Evolutionary conservation across 352 stramenopile genomes (phyloP), one percentile per base, ranked within the genome.

Genomic region (Phytophthora tentaculata): DNA sequence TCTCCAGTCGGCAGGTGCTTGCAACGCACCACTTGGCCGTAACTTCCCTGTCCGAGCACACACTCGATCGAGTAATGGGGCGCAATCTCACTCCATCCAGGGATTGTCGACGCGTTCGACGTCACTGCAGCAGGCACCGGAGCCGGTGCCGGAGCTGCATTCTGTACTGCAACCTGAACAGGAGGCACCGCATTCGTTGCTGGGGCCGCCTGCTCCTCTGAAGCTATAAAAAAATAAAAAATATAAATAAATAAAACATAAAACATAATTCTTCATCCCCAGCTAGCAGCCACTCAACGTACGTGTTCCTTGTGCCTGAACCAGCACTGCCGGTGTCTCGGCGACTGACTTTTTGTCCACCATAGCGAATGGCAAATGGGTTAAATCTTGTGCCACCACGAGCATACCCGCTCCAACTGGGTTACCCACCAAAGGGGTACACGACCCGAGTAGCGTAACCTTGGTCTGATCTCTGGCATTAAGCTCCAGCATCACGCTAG

Each of bases 1-100:
- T 96, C 88, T 22, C 86, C 86, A n/a, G 88, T 94, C 19, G 88
- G 83, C n/a, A 94, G 43, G 64, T 96, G 88, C 64, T 96, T 96
- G 77, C 86, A 94, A 24, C 88, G 86, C 54, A 96, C 84, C 22
- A 96, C 88, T 70, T 96, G 88, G 56, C 88, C 88, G 48, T 96
- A 96, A 57, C 84, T 94, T 63, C 88, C 88, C 56, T 96, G 88
- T 10, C 88, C 88, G 14, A 96, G 74, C 52, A 96, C 85, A 56
- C 86, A 91, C 56, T 95, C 88, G 53, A 95, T 92, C 65, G 87
- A 91, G 63, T 95, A 95, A 52, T 92, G 78, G 0, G 88, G 86
- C 6, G 84, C 84, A 52, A 95, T 90, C 45, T 95, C 86, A 47
- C 76, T 88, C 88, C 88, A 95, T 20, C 88, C 88, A 16, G 84